These are phyloP conservation scores for Xylariales sp. DNA, from an alignment of 2,329 filamentous ascomycete species.

Conservation along the genomic window DNA sequence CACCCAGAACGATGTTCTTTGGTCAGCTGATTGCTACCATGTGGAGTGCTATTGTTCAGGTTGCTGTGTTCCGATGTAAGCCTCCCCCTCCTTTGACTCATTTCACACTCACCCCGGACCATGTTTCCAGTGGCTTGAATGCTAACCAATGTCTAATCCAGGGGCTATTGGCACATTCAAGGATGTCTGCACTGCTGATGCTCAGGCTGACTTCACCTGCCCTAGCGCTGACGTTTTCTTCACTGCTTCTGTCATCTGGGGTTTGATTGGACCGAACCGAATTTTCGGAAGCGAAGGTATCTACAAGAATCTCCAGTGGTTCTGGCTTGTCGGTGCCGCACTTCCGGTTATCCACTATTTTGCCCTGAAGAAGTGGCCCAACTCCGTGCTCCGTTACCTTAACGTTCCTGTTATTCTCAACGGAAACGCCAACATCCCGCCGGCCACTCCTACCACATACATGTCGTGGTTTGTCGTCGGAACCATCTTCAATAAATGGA, in stretches of 20 bases:
- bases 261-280: constrained; percentile 50
- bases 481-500: constrained; percentile 53
- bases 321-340: constrained; percentile 47
- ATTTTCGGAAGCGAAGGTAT: constrained; percentile 50
- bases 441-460: constrained; percentile 57
- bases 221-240: constrained; percentile 40
- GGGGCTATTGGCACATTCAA: too few species aligned
- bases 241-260: constrained; percentile 52
- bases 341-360: constrained; percentile 45
- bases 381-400: constrained; percentile 41
- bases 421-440: constrained; percentile 48
- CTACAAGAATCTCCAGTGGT: constrained; percentile 47
- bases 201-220: constrained; percentile 36
- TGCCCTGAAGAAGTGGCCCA: constrained; percentile 34
- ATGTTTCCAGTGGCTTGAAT: too few species aligned
- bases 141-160: too few species aligned
- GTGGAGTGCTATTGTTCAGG: constrained; percentile 42
- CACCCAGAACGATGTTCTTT: constrained; percentile 44
- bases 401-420: constrained; percentile 55
- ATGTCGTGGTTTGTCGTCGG: constrained; percentile 55
- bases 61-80: too few species aligned
- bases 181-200: too few species aligned
- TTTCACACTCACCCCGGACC: too few species aligned
- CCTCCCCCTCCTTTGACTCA: too few species aligned
- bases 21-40: constrained; percentile 47